Evolutionary conservation across 345 rosid species (phyloP).

Genomic region (Turritis glabra): DNA sequence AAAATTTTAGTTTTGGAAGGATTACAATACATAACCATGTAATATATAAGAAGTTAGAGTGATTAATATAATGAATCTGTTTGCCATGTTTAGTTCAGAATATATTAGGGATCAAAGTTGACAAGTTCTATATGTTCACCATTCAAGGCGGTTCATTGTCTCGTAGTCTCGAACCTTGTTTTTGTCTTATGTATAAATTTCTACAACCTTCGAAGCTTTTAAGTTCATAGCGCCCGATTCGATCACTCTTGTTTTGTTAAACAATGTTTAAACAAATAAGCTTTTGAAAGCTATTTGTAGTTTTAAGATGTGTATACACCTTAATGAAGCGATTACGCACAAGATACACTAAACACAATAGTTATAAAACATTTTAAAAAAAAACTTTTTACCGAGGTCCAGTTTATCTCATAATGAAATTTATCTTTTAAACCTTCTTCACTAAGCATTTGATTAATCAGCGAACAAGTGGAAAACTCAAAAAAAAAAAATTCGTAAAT

Average conservation of each 20-base stretch:
- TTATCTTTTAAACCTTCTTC: too few species aligned
- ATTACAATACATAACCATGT: neutral
- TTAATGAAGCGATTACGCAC: too few species aligned
- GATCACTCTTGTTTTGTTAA: neutral
- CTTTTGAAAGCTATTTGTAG: neutral
- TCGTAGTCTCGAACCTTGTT: slow-evolving; percentile 7
- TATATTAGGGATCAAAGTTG: neutral
- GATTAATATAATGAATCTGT: neutral
- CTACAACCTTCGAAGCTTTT: too few species aligned
- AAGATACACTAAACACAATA: too few species aligned
- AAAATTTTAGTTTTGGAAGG: neutral
- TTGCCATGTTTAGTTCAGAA: neutral
- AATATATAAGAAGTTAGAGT: neutral
- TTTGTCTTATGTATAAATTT: neutral
- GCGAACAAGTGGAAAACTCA: too few species aligned
- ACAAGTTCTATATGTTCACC: neutral
- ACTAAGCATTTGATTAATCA: too few species aligned
- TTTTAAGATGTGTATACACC: neutral
- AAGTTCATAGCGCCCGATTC: too few species aligned
- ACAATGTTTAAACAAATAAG: neutral
- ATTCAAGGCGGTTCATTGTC: slow-evolving; percentile 11
- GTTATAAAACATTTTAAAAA: too few species aligned
- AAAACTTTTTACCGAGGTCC: too few species aligned
- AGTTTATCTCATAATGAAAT: too few species aligned
- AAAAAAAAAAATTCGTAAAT: too few species aligned